phyloP scores from a whole-genome alignment of 306 rosid species.

The Casuarina cunninghamiana region DNA sequence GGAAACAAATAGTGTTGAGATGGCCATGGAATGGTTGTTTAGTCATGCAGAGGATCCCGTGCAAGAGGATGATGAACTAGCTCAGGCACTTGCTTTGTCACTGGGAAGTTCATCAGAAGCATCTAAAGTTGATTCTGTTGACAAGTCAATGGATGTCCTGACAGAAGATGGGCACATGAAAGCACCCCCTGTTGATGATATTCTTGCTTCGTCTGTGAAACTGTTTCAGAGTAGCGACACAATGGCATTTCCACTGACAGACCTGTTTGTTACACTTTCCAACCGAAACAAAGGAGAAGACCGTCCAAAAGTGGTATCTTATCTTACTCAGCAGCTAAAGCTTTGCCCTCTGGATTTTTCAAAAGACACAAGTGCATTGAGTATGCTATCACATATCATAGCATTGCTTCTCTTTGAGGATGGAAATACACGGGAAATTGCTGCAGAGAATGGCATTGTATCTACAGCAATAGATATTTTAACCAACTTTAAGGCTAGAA shows the following conservation, averaged over 20 bases:
- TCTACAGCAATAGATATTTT: conserved; percentile 69
- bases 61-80: conserved; percentile 99
- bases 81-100: conserved; percentile 92
- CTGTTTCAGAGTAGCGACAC: conserved; percentile 86
- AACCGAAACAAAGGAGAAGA: conserved; percentile 88
- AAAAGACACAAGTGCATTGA: conserved; percentile 65
- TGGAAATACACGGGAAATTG: conserved; percentile 75
- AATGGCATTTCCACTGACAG: conserved; percentile 86
- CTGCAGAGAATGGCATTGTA: conserved; percentile 76
- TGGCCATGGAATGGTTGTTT: conserved; percentile 99
- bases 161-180: conserved; percentile 73
- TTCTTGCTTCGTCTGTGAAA: conserved; percentile 74
- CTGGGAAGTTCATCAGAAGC: conserved; percentile 90
- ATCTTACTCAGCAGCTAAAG: conserved; percentile 92
- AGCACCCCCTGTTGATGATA: conserved; percentile 91
- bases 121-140: conserved; percentile 70
- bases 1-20: conserved; percentile 95
- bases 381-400: conserved; percentile 77
- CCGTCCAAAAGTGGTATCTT: conserved; percentile 78
- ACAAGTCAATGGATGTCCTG: conserved; percentile 70
- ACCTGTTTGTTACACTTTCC: conserved; percentile 87
- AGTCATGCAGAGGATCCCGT: conserved; percentile 97
- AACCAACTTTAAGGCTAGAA: conserved; percentile 59
- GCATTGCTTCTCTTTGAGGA: conserved; percentile 92
- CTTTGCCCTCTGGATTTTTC: conserved; percentile 78